Percentiles rank a stretch among this genome's conserved stretches.
Evolutionary conservation across 768 basidiomycete species (phyloP).

Genomic region (Suillus subalutaceus): DNA sequence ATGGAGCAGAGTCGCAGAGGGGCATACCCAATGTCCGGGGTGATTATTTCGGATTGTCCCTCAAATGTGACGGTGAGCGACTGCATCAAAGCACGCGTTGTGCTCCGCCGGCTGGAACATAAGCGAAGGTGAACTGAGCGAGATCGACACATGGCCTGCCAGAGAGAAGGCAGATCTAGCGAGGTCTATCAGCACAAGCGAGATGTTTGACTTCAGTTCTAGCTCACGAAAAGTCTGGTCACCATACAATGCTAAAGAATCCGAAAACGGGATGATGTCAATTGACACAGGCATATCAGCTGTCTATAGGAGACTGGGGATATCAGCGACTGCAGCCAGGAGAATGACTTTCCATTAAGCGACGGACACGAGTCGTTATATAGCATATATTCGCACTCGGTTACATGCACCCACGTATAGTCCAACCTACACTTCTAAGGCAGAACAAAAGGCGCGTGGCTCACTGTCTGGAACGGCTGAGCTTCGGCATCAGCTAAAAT

Average conservation of each 20-base stretch:
- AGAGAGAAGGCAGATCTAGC: constrained; percentile 84
- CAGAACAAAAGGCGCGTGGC: constrained; percentile 33
- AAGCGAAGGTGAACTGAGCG: constrained; percentile 58
- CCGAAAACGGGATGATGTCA: constrained; percentile 59
- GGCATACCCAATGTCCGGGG: constrained; percentile 66
- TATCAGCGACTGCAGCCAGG: constrained; percentile 20
- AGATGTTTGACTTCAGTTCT: constrained; percentile 11
- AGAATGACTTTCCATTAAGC: neutral
- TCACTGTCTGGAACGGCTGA: constrained; percentile 15
- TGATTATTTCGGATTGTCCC: constrained; percentile 79
- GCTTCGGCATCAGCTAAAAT: constrained; percentile 9
- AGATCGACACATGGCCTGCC: constrained; percentile 76
- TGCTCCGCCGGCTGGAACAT: constrained; percentile 52
- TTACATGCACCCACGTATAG: constrained; percentile 20
- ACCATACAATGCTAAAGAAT: constrained; percentile 71
- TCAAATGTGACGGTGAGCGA: constrained; percentile 82
- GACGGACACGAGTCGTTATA: constrained; percentile 25
- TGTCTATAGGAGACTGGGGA: constrained; percentile 16
- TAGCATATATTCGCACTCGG: constrained; percentile 28
- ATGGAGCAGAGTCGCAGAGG: constrained; percentile 68
- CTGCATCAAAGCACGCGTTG: constrained; percentile 58
- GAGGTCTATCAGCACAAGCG: constrained; percentile 13
- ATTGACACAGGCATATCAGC: constrained; percentile 65
- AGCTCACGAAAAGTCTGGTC: constrained; percentile 63
- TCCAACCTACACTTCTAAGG: constrained; percentile 13